phyloP scores from a whole-genome alignment of 306 rosid genomes.

The Prunus armeniaca region DNA sequence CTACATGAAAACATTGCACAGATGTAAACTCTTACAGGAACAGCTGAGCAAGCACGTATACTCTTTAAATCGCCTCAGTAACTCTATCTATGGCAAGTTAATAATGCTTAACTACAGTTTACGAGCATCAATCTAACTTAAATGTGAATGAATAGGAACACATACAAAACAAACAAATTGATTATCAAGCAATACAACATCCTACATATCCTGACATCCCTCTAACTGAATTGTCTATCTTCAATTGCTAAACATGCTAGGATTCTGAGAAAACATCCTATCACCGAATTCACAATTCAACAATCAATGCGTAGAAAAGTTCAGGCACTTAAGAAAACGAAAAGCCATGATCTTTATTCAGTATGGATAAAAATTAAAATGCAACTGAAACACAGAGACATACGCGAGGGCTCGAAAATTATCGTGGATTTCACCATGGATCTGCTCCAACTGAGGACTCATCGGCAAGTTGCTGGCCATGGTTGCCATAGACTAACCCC shows the following conservation, averaged over 20 bases:
- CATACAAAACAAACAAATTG: background rate
- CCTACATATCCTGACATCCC: background rate
- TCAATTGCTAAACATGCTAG: background rate
- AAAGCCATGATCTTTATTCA: background rate
- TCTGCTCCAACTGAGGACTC: conserved; percentile 95
- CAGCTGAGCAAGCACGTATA: background rate
- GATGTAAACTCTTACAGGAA: background rate
- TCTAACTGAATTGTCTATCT: background rate
- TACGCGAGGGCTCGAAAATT: conserved; percentile 89
- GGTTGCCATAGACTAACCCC: conserved; percentile 36
- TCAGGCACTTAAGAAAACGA: background rate
- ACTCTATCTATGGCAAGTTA: background rate
- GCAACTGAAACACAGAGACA: conserved; percentile 16
- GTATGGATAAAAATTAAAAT: background rate
- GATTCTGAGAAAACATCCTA: background rate
- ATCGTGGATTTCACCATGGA: conserved; percentile 96
- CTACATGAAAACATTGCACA: background rate
- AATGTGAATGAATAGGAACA: background rate
- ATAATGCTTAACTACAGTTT: background rate
- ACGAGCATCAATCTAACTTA: background rate
- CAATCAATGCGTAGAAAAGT: background rate
- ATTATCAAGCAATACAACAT: background rate
- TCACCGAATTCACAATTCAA: background rate
- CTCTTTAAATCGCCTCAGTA: background rate
- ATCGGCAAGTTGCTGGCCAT: conserved; percentile 78